phyloP scores from a whole-genome alignment of 2,329 filamentous ascomycete species.

The Aspergillus sp. region DNA sequence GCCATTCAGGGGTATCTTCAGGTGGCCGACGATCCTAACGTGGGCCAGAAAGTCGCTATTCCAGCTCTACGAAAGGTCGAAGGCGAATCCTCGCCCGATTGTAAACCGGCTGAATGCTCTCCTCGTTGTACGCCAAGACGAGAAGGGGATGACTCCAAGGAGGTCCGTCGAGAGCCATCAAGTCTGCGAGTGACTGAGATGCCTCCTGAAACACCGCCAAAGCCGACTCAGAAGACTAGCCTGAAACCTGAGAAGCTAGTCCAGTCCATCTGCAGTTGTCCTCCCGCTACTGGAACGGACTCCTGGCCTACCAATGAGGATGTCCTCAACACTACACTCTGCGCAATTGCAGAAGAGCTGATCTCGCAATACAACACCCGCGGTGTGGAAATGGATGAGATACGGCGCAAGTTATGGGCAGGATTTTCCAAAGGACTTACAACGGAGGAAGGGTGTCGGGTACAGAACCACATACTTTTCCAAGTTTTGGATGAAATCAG shows the following conservation, averaged over 20 bases:
- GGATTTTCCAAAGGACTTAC: conserved; percentile 29
- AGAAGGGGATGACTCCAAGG: neutral
- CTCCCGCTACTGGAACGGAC: conserved; percentile 11
- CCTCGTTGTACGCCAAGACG: neutral
- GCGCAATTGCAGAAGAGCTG: conserved; percentile 37
- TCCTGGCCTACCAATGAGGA: conserved; percentile 22
- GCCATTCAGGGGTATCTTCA: conserved; percentile 28
- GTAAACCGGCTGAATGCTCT: neutral
- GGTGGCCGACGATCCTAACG: conserved; percentile 14
- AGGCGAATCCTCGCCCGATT: neutral
- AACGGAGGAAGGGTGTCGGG: conserved; percentile 32
- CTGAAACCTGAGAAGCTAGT: neutral
- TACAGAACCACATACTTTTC: conserved; percentile 43
- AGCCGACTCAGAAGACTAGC: neutral
- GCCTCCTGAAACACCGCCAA: neutral
- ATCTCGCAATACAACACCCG: conserved; percentile 37
- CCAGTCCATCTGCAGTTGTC: conserved; percentile 24
- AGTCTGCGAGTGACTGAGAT: neutral
- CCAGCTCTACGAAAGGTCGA: conserved; percentile 24
- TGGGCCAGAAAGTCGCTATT: conserved; percentile 33
- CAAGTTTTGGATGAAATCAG: conserved; percentile 39
- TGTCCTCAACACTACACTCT: conserved; percentile 34
- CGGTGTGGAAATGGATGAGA: conserved; percentile 34
- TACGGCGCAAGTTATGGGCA: conserved; percentile 31
- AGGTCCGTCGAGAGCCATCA: neutral